Percentiles rank a stretch among this genome's conserved stretches.
Evolutionary conservation across 2,329 filamentous ascomycete species (phyloP).

Genomic region (Periconia sp.): DNA sequence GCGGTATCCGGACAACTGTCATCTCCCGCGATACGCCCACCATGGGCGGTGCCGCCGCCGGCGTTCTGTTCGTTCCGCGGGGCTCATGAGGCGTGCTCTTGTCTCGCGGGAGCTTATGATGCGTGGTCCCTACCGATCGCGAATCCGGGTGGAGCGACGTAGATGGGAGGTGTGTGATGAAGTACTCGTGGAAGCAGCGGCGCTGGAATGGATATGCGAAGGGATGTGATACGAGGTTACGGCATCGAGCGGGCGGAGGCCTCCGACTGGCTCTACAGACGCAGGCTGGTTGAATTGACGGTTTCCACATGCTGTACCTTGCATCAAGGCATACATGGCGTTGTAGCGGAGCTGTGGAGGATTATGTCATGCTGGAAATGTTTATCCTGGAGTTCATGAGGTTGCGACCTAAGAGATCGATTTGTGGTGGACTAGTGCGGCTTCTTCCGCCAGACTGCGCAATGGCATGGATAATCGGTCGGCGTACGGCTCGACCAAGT

Average conservation of each 20-base stretch:
- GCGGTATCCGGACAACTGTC: slow-evolving; percentile 92
- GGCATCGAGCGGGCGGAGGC: slow-evolving; percentile 17
- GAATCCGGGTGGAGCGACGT: slow-evolving; percentile 92
- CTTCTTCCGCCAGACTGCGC: too few species aligned
- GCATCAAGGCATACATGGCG: slow-evolving; percentile 41
- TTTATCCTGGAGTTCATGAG: too few species aligned
- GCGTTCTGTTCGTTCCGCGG: slow-evolving; percentile 43
- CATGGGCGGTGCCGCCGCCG: slow-evolving; percentile 41
- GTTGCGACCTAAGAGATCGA: too few species aligned
- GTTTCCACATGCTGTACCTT: slow-evolving; percentile 47
- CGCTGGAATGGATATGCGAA: slow-evolving; percentile 23
- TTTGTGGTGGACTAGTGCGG: too few species aligned
- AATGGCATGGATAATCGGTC: too few species aligned
- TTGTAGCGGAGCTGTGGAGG: slow-evolving; percentile 17
- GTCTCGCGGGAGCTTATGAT: slow-evolving; percentile 85
- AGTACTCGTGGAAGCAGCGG: slow-evolving; percentile 86
- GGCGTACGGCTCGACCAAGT: too few species aligned
- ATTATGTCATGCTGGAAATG: slow-evolving; percentile 43
- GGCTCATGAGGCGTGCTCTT: slow-evolving; percentile 78
- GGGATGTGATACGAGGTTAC: slow-evolving; percentile 13
- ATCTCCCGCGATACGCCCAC: slow-evolving; percentile 66
- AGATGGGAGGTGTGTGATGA: slow-evolving; percentile 92
- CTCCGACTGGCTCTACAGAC: slow-evolving; percentile 31
- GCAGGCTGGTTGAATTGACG: slow-evolving; percentile 33
- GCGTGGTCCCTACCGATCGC: slow-evolving; percentile 65